A percentile compares a stretch with the other conserved stretches of the same genome.
phyloP scores from a whole-genome alignment of 78 protist genomes.

The Cyanophora paradoxa region DNA sequence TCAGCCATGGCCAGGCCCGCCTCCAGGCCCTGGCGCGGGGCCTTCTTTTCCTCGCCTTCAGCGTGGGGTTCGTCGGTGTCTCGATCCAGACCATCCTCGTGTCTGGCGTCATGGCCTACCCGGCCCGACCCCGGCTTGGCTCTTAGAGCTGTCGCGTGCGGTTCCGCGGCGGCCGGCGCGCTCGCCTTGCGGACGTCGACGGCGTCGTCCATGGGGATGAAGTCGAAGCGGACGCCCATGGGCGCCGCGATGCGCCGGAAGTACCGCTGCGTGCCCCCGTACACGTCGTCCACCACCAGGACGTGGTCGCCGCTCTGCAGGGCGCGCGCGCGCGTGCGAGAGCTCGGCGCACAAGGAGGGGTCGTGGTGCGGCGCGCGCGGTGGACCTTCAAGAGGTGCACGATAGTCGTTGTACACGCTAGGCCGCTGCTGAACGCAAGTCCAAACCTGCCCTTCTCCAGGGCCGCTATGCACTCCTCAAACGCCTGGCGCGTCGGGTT shows the following conservation, averaged over 20 bases:
- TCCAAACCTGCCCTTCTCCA: slow-evolving; percentile 70
- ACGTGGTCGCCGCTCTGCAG: slow-evolving; percentile 89
- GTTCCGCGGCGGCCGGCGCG: too few species aligned
- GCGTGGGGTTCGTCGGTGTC: slow-evolving; percentile 86
- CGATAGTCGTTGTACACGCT: slow-evolving; percentile 52
- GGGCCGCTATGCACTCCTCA: slow-evolving; percentile 68
- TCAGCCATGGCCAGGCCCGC: too few species aligned
- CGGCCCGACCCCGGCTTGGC: too few species aligned
- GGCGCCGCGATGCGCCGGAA: slow-evolving; percentile 33
- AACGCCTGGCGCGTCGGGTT: slow-evolving; percentile 86
- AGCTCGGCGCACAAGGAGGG: too few species aligned
- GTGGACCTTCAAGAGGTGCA: slow-evolving; percentile 26
- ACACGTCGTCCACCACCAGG: slow-evolving; percentile 63
- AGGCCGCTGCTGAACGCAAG: slow-evolving; percentile 73
- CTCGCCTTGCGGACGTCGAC: too few species aligned
- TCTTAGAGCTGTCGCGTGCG: too few species aligned
- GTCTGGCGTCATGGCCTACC: too few species aligned
- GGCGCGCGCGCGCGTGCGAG: too few species aligned
- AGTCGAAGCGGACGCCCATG: slow-evolving; percentile 41
- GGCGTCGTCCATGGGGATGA: slow-evolving; percentile 58
- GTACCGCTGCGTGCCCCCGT: slow-evolving; percentile 75
- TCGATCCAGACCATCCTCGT: slow-evolving; percentile 78
- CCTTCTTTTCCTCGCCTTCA: too few species aligned
- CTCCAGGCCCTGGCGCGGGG: too few species aligned
- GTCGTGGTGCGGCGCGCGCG: too few species aligned